phyloP scores from a whole-genome alignment of 257 asterid species.

The Nicotiana obtusifolia region DNA sequence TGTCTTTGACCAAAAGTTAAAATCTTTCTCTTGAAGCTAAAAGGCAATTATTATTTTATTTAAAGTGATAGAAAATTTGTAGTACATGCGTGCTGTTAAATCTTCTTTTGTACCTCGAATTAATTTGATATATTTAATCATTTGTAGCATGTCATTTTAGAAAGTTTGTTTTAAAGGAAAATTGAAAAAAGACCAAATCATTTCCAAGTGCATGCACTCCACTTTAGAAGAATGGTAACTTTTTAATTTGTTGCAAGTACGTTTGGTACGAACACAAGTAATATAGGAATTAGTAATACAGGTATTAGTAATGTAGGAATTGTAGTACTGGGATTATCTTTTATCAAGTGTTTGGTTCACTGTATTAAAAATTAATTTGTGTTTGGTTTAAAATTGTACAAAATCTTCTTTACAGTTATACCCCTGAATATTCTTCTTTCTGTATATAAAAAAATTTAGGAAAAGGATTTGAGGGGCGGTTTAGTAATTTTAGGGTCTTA shows the following conservation, averaged over 20 bases:
- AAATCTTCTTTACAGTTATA: no score
- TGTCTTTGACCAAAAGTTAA: neutral
- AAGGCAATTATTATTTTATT: neutral
- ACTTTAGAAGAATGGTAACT: neutral
- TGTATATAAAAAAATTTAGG: no score
- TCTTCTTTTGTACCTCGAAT: neutral
- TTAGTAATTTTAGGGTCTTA: no score
- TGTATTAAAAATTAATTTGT: no score
- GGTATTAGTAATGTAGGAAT: no score
- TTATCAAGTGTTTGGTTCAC: no score
- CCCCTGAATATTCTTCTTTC: no score
- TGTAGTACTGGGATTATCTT: no score
- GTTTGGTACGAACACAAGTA: no score
- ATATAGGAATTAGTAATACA: no score
- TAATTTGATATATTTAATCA: neutral
- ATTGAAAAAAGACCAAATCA: neutral
- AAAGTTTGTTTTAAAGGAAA: neutral
- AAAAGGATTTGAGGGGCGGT: no score
- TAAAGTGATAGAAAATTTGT: neutral
- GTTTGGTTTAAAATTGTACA: no score
- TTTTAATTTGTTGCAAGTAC: neutral
- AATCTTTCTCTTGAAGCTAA: neutral
- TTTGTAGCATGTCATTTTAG: neutral
- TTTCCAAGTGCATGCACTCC: neutral
- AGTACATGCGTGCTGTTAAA: neutral